Conservation (phyloP, 164 flowering plant species). For the Nymphaea thermarum region DNA sequence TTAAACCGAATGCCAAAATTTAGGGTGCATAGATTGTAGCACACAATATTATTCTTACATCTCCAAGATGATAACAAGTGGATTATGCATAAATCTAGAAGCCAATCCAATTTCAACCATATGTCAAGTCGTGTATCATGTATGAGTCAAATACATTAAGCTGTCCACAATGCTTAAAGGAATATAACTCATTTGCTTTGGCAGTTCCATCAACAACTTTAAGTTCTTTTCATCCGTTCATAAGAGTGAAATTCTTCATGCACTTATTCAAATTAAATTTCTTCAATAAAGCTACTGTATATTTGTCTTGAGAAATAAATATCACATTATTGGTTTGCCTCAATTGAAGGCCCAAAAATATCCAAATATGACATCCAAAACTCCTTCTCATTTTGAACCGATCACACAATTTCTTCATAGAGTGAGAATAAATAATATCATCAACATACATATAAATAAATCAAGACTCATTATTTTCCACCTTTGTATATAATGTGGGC, state of each 20-base stretch:
- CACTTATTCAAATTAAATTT: conserved; percentile 2
- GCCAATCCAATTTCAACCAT: neutral
- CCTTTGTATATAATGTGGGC: neutral
- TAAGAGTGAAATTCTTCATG: neutral
- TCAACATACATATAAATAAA: conserved; percentile 5
- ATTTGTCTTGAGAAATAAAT: conserved; percentile 5
- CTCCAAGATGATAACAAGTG: neutral
- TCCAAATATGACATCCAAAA: conserved; percentile 6
- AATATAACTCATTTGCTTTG: neutral
- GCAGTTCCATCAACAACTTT: neutral
- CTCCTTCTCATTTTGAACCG: conserved; percentile 2
- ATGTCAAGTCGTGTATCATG: conserved; percentile 4
- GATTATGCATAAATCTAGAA: conserved; percentile 3
- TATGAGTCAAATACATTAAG: conserved; percentile 2
- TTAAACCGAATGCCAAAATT: conserved; percentile 1
- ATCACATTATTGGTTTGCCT: no score
- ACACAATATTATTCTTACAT: conserved; percentile 1
- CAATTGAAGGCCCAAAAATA: no score
- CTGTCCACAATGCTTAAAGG: neutral
- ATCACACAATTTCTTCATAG: conserved; percentile 1
- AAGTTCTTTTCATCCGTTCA: conserved; percentile 1
- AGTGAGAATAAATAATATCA: conserved; percentile 3
- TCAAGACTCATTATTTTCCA: neutral
- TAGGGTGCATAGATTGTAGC: neutral
- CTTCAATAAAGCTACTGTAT: conserved; percentile 4